These are phyloP conservation scores for Malus fusca DNA, from an alignment of 306 rosid species.

Conservation along the genomic window DNA sequence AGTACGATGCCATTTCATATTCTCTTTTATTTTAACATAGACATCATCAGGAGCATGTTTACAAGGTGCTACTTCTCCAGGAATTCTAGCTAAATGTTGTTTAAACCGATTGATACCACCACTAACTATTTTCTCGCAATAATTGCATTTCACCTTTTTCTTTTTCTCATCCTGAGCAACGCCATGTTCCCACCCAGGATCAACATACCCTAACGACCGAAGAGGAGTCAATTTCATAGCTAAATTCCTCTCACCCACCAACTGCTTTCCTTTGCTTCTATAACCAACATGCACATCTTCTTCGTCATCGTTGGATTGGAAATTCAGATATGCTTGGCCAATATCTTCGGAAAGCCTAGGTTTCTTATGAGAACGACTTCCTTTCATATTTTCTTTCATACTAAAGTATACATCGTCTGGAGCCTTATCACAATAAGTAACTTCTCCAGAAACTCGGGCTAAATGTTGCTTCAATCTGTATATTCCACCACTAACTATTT, in stretches of 20 bases:
- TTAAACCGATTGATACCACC: slow-evolving; percentile 96
- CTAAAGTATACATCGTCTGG: slow-evolving; percentile 81
- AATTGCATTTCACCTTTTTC: slow-evolving; percentile 92
- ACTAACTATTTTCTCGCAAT: slow-evolving; percentile 86
- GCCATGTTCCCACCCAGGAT: slow-evolving; percentile 99
- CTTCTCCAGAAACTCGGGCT: slow-evolving; percentile 96
- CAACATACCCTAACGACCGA: slow-evolving; percentile 82
- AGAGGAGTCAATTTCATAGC: slow-evolving; percentile 58
- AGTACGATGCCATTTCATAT: slow-evolving; percentile 99
- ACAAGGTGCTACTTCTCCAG: slow-evolving; percentile 98
- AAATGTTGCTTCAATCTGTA: slow-evolving; percentile 95
- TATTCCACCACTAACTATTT: slow-evolving; percentile 94
- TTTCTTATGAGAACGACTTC: slow-evolving; percentile 73
- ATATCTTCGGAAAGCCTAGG: slow-evolving; percentile 54
- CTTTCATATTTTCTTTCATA: slow-evolving; percentile 89
- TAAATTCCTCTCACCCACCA: slow-evolving; percentile 51
- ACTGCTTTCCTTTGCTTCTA: slow-evolving; percentile 78
- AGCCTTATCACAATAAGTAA: slow-evolving; percentile 91
- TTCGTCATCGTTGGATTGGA: slow-evolving; percentile 67
- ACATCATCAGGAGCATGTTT: slow-evolving; percentile 92
- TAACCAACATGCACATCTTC: slow-evolving; percentile 58
- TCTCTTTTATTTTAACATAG: slow-evolving; percentile 75
- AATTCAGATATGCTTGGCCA: slow-evolving; percentile 60
- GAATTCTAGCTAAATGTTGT: slow-evolving; percentile 96
- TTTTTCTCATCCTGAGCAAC: slow-evolving; percentile 95